Evolutionary conservation across 495 filamentous ascomycete genomes (phyloP).

Genomic region (Parathielavia appendiculata): DNA sequence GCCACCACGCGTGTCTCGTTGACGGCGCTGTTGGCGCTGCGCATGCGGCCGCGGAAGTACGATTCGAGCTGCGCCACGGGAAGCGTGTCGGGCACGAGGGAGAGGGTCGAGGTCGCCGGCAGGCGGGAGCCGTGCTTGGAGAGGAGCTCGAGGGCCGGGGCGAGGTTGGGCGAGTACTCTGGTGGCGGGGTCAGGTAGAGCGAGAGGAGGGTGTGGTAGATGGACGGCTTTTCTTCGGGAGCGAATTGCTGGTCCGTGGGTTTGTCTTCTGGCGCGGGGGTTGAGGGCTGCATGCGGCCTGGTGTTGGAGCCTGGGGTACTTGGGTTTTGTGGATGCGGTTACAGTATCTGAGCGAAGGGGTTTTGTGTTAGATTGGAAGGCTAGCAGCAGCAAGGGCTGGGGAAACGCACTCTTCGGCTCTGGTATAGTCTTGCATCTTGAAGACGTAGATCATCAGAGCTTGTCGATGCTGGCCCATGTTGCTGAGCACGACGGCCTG

Average conservation of each 20-base stretch:
- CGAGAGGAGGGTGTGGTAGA: slow-evolving; percentile 85
- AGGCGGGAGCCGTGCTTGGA: slow-evolving; percentile 88
- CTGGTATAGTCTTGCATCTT: slow-evolving; percentile 80
- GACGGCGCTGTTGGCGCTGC: slow-evolving; percentile 73
- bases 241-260: slow-evolving; percentile 17
- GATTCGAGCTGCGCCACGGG: slow-evolving; percentile 75
- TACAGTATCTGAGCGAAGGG: slow-evolving; percentile 66
- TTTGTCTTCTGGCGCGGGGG: slow-evolving; percentile 39
- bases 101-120: slow-evolving; percentile 76
- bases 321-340: slow-evolving; percentile 64
- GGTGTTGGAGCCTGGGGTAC: slow-evolving; percentile 32
- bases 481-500: slow-evolving; percentile 89
- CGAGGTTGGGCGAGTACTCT: slow-evolving; percentile 55
- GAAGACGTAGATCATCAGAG: slow-evolving; percentile 94
- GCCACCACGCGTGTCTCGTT: slow-evolving; percentile 74
- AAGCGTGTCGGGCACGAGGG: slow-evolving; percentile 74
- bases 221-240: slow-evolving; percentile 59
- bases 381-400: not conserved
- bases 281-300: slow-evolving; percentile 40
- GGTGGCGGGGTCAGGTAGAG: slow-evolving; percentile 81
- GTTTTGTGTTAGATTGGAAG: slow-evolving; percentile 3
- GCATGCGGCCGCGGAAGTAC: slow-evolving; percentile 89
- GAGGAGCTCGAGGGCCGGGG: slow-evolving; percentile 77
- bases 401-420: slow-evolving; percentile 73
- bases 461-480: slow-evolving; percentile 92